Base-by-base conservation (phyloP, 371 early-diverging fungal genomes). In the Apophysomyces trapeziformis region DNA sequence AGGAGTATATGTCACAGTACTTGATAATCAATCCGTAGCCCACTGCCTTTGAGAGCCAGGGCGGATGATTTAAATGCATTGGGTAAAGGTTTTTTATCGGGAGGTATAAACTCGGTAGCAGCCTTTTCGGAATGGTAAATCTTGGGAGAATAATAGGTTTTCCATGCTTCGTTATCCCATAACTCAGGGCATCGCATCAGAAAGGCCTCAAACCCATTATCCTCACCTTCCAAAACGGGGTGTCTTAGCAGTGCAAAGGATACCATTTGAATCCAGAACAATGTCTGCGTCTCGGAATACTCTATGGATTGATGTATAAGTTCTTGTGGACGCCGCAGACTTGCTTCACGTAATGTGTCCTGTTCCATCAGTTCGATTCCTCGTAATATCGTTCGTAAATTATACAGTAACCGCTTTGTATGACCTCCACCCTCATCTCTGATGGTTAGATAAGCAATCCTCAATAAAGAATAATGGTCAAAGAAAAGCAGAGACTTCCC, bases 251-350 rank as follows among this genome's bases (percentile, higher is more conserved):
- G 38, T 1, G 70, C 63, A 66, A 72, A 79, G 3, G 79, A 72
- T 0, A 76, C 75, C 79, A 79, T 79, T 32, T 79, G 79, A 4
- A 76, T 66, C 79, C 79, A 79, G 43, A 79, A 79, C 26, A 79
- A 38, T 1, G 70, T 69, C 18, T 79, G 79, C 21, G 79, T 79
- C 58, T 74, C 76, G 7, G 76, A 74, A 32, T 79, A 79, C 13
- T 41, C 39, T 2, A 73, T 69, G 1, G 65, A 69, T 36, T 61
- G 67, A 43, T 62, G 66, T 12, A 54, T 21, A 35, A 69, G 54
- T 56, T 67, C 62, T 7, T 50, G 44, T 58, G 38, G 54, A 13
- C 58, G 63, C 18, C 64, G 35, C 4, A 57, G 38, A 14, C 64
- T 59, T 5, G 68, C 59, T 26, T 63, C 54, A 7, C 57, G 68